Percentiles rank a stretch among this genome's conserved stretches.
These are phyloP conservation scores for Aspergillus flavus DNA, from an alignment of 2,329 filamentous ascomycete genomes.

Conservation along the genomic window DNA sequence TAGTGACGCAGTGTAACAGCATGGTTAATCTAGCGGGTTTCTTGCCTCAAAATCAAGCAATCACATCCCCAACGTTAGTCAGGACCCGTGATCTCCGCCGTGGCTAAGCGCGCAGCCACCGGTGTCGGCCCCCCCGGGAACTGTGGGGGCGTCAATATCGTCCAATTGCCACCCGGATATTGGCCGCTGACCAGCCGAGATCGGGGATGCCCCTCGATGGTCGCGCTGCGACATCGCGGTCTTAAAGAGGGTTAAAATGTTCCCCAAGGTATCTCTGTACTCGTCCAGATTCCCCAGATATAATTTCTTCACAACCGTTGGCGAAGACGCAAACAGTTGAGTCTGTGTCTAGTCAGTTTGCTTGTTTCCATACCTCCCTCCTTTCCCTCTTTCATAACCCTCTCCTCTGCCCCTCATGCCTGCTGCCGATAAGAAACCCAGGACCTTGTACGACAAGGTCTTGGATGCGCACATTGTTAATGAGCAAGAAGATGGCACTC, in stretches of 20 bases:
- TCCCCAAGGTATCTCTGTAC: slow-evolving; percentile 13
- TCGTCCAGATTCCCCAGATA: slow-evolving; percentile 11
- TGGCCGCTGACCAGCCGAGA: slow-evolving; percentile 41
- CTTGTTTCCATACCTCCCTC: background rate
- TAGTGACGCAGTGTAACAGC: background rate
- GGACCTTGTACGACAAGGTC: slow-evolving; percentile 97
- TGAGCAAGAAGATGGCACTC: slow-evolving; percentile 89
- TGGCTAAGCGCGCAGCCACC: slow-evolving; percentile 19
- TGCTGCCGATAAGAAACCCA: slow-evolving; percentile 68
- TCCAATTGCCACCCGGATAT: slow-evolving; percentile 31
- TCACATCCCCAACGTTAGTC: slow-evolving; percentile 17
- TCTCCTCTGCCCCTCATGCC: slow-evolving; percentile 65
- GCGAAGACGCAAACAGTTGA: background rate
- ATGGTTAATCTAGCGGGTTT: background rate
- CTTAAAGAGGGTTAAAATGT: slow-evolving; percentile 27
- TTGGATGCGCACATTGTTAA: slow-evolving; percentile 93
- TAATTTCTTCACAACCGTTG: slow-evolving; percentile 2
- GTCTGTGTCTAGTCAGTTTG: slow-evolving; percentile 10
- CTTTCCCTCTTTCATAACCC: slow-evolving; percentile 5
- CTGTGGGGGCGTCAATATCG: slow-evolving; percentile 4
- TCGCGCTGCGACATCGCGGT: slow-evolving; percentile 39
- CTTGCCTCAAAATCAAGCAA: slow-evolving; percentile 10
- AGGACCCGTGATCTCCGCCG: slow-evolving; percentile 10
- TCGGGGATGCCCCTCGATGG: slow-evolving; percentile 38
- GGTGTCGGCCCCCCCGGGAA: slow-evolving; percentile 7